Evolutionary conservation across 192 early-diverging fungal genomes (phyloP), one percentile per base, ranked within the genome.

Genomic region (Rhizophagus prolifer): DNA sequence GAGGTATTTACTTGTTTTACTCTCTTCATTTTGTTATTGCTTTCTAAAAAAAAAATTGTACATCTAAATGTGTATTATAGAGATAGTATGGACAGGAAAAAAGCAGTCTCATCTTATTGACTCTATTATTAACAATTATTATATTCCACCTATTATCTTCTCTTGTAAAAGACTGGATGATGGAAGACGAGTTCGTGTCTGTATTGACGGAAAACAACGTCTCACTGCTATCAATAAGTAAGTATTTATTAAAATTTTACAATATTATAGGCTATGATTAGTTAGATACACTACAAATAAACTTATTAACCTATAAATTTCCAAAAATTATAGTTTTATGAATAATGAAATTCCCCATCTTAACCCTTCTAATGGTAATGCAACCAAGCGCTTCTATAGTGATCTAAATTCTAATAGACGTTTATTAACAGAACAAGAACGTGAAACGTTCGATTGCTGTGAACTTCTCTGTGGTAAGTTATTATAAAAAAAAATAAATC

Each of bases 121-220:
- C n/a, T n/a, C n/a, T n/a, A n/a, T n/a, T n/a, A n/a, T n/a, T n/a
- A n/a, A n/a, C n/a, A n/a, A n/a, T n/a, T n/a, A n/a, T n/a, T n/a
- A n/a, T n/a, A n/a, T n/a, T n/a, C n/a, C n/a, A n/a, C n/a, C n/a
- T n/a, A n/a, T n/a, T n/a, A n/a, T n/a, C n/a, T n/a, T n/a, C n/a
- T n/a, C n/a, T n/a, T n/a, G n/a, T n/a, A n/a, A n/a, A n/a, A n/a
- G n/a, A n/a, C n/a, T n/a, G n/a, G n/a, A 69, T 23, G 36, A 28
- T 66, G 58, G 60, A 54, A 30, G 75, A 26, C 58, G 58, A n/a
- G 61, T 81, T 25, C 66, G 74, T 28, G 75, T 81, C 8, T 77
- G 75, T 30, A 77, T 81, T 59, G 79, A 81, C 63, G 79, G 79
- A 30, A 81, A 81, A 38, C 79, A 81, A 58, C 65, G 79, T n/a